Evolutionary conservation across 768 basidiomycete species (phyloP).

Genomic region (Agrocybe praecox): DNA sequence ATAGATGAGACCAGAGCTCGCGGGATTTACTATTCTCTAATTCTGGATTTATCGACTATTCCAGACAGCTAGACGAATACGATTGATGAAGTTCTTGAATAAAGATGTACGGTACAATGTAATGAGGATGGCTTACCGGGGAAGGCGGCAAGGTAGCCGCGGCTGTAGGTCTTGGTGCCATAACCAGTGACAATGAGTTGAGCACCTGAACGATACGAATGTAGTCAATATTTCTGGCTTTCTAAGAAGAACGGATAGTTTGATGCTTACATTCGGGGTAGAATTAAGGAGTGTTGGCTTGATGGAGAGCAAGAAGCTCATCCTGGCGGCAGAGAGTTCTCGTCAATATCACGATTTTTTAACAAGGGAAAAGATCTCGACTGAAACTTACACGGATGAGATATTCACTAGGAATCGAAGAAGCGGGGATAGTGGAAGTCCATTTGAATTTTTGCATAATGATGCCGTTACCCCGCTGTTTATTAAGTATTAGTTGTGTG

Average conservation of each 20-base stretch:
- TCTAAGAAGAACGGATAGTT: background rate
- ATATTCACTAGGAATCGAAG: conserved; percentile 35
- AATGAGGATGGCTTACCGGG: conserved; percentile 23
- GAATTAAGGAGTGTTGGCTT: conserved; percentile 41
- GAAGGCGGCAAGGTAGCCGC: conserved; percentile 34
- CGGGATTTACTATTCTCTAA: too few relatives aligned
- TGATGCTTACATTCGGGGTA: conserved; percentile 35
- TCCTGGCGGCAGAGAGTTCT: conserved; percentile 16
- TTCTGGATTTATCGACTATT: too few relatives aligned
- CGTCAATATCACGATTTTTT: background rate
- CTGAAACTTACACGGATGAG: conserved; percentile 31
- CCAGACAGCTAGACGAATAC: too few relatives aligned
- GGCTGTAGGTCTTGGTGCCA: conserved; percentile 33
- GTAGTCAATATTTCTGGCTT: background rate
- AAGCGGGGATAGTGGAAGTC: conserved; percentile 33
- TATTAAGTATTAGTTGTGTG: conserved; percentile 7
- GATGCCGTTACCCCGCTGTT: conserved; percentile 31
- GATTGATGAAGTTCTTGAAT: too few relatives aligned
- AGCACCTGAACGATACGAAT: conserved; percentile 16
- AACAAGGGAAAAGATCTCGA: background rate
- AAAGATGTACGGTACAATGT: too few relatives aligned
- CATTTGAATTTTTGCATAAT: conserved; percentile 29
- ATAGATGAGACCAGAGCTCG: too few relatives aligned
- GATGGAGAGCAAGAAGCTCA: conserved; percentile 39
- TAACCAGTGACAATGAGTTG: conserved; percentile 39